Evolutionary conservation across 345 rosid species (phyloP).

Genomic region (Euclidium syriacum): DNA sequence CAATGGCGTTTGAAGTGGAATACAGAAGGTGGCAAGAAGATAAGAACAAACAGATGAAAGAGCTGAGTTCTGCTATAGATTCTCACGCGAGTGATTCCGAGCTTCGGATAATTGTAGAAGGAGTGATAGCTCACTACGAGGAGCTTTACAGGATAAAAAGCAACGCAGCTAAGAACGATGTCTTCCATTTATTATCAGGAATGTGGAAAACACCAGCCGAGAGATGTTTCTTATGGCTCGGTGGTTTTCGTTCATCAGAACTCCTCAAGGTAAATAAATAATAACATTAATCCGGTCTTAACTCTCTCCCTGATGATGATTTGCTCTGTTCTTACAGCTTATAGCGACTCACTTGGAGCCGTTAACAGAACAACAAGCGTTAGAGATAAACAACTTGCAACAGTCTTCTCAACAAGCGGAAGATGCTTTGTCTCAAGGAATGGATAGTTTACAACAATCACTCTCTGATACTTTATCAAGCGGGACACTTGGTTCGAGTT

Average conservation of each 20-base stretch:
- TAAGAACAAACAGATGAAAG: conserved; percentile 55
- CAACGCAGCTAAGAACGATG: conserved; percentile 77
- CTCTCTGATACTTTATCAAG: conserved; percentile 76
- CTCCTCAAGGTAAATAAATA: conserved; percentile 66
- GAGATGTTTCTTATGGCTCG: conserved; percentile 93
- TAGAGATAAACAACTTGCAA: conserved; percentile 63
- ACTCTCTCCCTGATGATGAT: background rate
- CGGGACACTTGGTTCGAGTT: conserved; percentile 63
- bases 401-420: conserved; percentile 88
- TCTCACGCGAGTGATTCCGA: conserved; percentile 78
- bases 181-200: conserved; percentile 89
- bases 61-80: conserved; percentile 80
- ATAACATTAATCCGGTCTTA: background rate
- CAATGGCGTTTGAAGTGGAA: conserved; percentile 81
- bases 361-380: conserved; percentile 72
- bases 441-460: conserved; percentile 92
- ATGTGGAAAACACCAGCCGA: conserved; percentile 99
- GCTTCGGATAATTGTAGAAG: conserved; percentile 64
- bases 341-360: conserved; percentile 77
- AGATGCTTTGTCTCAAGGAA: conserved; percentile 88
- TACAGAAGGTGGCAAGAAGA: conserved; percentile 88
- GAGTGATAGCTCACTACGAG: conserved; percentile 50
- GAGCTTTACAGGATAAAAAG: conserved; percentile 79
- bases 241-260: conserved; percentile 94
- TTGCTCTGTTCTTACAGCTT: conserved; percentile 39